phyloP scores from a whole-genome alignment of 192 early-diverging fungal genomes.

The Coemansia sp. region DNA sequence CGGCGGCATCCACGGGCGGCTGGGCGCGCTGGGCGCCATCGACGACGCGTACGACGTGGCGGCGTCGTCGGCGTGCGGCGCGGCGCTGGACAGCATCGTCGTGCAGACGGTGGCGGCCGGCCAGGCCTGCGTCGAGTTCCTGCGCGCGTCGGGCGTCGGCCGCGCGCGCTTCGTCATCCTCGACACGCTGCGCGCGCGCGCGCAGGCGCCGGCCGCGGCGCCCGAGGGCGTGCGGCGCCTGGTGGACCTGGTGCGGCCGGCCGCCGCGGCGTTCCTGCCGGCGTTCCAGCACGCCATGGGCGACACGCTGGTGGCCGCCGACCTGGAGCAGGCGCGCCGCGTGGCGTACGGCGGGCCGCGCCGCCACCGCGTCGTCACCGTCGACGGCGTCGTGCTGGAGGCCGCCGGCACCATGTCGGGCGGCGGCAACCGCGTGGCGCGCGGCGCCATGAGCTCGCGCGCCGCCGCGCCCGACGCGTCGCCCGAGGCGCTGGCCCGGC shows the following conservation, averaged over 20 bases:
- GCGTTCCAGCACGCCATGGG: slow-evolving; percentile 85
- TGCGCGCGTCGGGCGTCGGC: slow-evolving; percentile 83
- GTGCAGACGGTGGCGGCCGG: slow-evolving; percentile 85
- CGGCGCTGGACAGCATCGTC: slow-evolving; percentile 79
- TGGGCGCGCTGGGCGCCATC: slow-evolving; percentile 96
- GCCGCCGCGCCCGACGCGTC: slow-evolving; percentile 56
- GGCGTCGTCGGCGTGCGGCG: slow-evolving; percentile 83
- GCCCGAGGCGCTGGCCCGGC: slow-evolving; percentile 51
- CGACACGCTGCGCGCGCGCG: slow-evolving; percentile 65
- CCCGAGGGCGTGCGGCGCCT: slow-evolving; percentile 81
- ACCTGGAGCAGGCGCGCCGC: slow-evolving; percentile 80
- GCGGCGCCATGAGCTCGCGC: slow-evolving; percentile 89
- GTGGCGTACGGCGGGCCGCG: slow-evolving; percentile 76
- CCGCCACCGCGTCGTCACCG: slow-evolving; percentile 90
- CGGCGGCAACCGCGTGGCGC: slow-evolving; percentile 70
- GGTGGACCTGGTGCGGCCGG: slow-evolving; percentile 84
- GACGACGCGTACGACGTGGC: slow-evolving; percentile 94
- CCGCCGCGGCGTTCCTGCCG: slow-evolving; percentile 66
- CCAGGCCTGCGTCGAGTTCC: slow-evolving; percentile 85
- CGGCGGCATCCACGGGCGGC: slow-evolving; percentile 75
- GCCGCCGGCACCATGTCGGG: slow-evolving; percentile 90
- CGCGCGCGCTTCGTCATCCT: slow-evolving; percentile 82
- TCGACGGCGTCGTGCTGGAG: slow-evolving; percentile 91
- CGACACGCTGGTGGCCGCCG: slow-evolving; percentile 83
- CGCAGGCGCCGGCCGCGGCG: slow-evolving; percentile 54